Evolutionary conservation across 306 rosid genomes (phyloP), one percentile per base, ranked within the genome.

Genomic region (Quercus variabilis): DNA sequence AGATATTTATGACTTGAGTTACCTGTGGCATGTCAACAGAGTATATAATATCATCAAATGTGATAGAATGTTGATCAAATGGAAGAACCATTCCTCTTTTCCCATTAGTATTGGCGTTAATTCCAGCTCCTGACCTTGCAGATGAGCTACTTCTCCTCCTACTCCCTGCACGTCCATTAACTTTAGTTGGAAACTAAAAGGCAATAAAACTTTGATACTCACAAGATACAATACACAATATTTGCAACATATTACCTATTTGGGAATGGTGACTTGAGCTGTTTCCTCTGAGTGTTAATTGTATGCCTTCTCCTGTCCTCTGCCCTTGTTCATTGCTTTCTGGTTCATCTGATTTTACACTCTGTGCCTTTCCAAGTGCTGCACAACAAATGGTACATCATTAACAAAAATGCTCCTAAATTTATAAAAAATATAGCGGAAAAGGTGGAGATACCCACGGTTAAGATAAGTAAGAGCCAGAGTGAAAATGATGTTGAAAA

Each of bases 71-170:
- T 11, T 87, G 89, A 7, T 85, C 89, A 73, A 87, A 89, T 23
- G 92, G 92, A 87, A 89, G 92, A 83, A 89, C 84, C 92, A 89
- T 89, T 81, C 92, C 92, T 51, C 81, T 85, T 62, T 83, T 80
- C 10, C 64, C 70, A 70, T 79, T 83, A 1, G 74, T 81, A 82
- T 81, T 69, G 4, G 85, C 81, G 31, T 79, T 86, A 18, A 5
- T 51, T 25, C 60, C 49, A 77, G 74, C 49, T 41, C 11, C 49
- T 41, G 3, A 12, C 15, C 67, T 21, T 17, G 31, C 26, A 2
- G 67, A 60, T 60, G 23, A 60, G 12, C 10, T 41, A 41, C 49
- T 41, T 41, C 2, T 9, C 11, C 49, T 41, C 49, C 49, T 41
- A 41, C 12, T 41, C 49, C 49, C 49, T 41, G 12, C 49, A 41